A percentile compares a stretch with the other conserved stretches of the same genome.
phyloP scores from a whole-genome alignment of 495 filamentous ascomycete species.

The Annulohypoxylon nitens region DNA sequence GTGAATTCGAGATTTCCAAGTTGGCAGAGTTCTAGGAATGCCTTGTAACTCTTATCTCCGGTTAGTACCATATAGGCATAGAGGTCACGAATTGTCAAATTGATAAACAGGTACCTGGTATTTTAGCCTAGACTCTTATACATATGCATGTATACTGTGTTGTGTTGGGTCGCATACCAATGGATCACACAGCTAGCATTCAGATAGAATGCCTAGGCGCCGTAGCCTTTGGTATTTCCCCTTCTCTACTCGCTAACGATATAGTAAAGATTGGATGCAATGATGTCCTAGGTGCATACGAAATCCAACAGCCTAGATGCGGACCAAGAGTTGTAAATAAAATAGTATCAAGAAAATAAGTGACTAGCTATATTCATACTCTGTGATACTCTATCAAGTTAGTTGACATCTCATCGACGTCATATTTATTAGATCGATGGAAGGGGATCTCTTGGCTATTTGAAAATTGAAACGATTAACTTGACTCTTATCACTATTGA shows the following conservation, averaged over 20 bases:
- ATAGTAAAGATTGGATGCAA: neutral
- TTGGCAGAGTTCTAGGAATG: neutral
- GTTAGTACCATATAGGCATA: neutral
- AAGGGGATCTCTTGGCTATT: neutral
- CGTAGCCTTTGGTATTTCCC: neutral
- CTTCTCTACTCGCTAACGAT: neutral
- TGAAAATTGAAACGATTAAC: neutral
- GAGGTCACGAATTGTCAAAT: constrained; percentile 13
- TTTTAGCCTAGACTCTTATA: constrained; percentile 37
- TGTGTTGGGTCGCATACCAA: neutral
- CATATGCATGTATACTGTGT: constrained; percentile 33
- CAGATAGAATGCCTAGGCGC: neutral
- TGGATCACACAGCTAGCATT: constrained; percentile 16
- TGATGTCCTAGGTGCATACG: neutral
- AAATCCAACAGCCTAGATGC: neutral
- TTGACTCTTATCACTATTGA: neutral
- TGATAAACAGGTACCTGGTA: constrained; percentile 19
- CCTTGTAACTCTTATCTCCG: constrained; percentile 23
- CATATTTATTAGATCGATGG: constrained; percentile 20
- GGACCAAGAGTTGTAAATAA: neutral
- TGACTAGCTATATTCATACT: neutral
- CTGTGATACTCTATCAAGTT: constrained; percentile 27
- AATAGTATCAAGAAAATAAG: neutral
- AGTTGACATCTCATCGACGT: constrained; percentile 35
- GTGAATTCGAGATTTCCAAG: neutral